Evolutionary conservation across 2,329 filamentous ascomycete species (phyloP).

Genomic region (Scytalidium lignicola): DNA sequence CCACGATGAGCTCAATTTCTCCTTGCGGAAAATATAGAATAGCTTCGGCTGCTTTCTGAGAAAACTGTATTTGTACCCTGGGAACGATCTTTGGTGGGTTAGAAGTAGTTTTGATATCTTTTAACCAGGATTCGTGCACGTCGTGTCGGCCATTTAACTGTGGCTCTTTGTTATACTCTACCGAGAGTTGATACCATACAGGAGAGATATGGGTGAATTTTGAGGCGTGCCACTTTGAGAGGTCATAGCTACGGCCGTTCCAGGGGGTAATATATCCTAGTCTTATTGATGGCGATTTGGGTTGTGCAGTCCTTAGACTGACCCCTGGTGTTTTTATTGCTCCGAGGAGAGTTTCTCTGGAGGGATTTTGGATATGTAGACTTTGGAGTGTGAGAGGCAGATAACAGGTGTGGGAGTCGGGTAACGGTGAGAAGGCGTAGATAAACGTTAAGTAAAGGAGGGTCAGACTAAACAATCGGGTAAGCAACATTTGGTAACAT

Average conservation of each 20-base stretch:
- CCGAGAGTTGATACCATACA: conserved; percentile 1
- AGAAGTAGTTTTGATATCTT: background rate
- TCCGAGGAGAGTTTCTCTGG: background rate
- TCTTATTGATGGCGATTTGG: conserved; percentile 1
- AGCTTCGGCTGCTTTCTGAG: background rate
- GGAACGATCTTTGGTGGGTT: conserved; percentile 1
- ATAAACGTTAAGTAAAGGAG: background rate
- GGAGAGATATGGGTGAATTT: conserved; percentile 2
- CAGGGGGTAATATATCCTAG: conserved; percentile 2
- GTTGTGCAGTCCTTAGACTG: background rate
- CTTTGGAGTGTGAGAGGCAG: background rate
- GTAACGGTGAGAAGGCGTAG: background rate
- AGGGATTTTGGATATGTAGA: conserved; percentile 1
- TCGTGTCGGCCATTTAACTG: background rate
- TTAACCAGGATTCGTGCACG: conserved; percentile 1
- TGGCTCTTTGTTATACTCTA: conserved; percentile 1
- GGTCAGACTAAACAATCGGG: too few relatives aligned
- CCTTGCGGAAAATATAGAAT: conserved; percentile 1
- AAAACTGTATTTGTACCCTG: conserved; percentile 3
- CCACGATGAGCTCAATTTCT: background rate
- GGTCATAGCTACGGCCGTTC: conserved; percentile 2
- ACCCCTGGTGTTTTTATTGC: background rate
- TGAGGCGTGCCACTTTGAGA: conserved; percentile 3
- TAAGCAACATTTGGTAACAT: too few relatives aligned
- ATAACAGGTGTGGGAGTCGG: background rate